Evolutionary conservation across 139 green algal species (phyloP), one percentile per base, ranked within the genome.

Genomic region (Haematococcus sp.): DNA sequence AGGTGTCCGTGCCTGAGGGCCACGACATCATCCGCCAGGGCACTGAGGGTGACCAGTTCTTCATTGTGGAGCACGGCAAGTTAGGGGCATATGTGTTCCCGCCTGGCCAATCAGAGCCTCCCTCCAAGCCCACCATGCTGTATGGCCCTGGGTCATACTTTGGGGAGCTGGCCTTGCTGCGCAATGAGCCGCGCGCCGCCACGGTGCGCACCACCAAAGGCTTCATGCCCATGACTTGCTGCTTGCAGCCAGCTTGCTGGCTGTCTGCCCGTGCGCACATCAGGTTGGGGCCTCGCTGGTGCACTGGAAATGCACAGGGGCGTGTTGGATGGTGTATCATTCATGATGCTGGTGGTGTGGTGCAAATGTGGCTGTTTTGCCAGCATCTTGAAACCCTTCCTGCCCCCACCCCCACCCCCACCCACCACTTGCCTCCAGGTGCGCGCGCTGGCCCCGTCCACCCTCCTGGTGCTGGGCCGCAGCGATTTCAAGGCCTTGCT

Each of bases 101-200:
- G 40, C 19, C n/a, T n/a, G n/a, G 23, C 16, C 20, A 30, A 20
- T 11, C 34, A 4, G 23, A 52, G 63, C 16, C 23, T 22, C 11
- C 30, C 20, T 44, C 52, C 31, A 5, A 13, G 32, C 80, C 80
- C 23, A 68, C 83, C 60, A 76, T 82, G 73, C 68, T 33, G 9
- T 87, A 82, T 30, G 76, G 68, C 0, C 60, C 72, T 35, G 80
- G 80, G 31, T 61, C 66, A 63, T 97, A 93, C 76, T 98, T 98
- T 82, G 94, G 94, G 23, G 94, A 98, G 87, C 78, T 93, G 27
- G 85, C 94, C 3, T 88, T 98, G 60, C 82, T 98, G 70, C 68
- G 75, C 0, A 89, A 90, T 31, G 84, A 83, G 72, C 87, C 83
- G 5, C 85, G 94, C 1, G 91, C 94, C 11, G 93, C 92, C 49